Base-by-base conservation (phyloP, 164 flowering plant genomes). In the Stephania yunnanensis region DNA sequence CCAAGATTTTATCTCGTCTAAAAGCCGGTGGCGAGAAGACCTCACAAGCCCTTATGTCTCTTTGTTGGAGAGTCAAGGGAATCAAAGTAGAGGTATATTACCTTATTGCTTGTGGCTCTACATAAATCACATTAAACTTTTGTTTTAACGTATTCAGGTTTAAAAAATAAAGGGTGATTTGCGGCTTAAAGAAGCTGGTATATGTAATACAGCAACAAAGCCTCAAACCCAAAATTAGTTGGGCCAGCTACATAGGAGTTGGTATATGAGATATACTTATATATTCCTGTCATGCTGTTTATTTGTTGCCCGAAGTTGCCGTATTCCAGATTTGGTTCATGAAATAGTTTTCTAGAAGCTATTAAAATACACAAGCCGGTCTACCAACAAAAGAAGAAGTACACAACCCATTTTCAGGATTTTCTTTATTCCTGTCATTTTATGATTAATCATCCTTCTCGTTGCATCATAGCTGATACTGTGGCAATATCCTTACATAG, bases 21-120 rank as follows among this genome's bases (percentile, higher is more conserved):
- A 89, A 91, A 83, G 94, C 88, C 75, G 93, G 89, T 71, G 98
- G 93, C 55, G 97, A 92, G 71, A 90, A 89, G 83, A 87, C 88
- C 52, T 78, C 78, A 46, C 87, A 89, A 63, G 97, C 97, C 71
- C 89, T 95, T 30, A 90, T 86, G 78, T 89, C 94, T 65, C 86
- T 92, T 13, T 95, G 98, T 80, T 89, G 89, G 90, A 95, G 93
- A 85, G 78, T 82, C 72, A 91, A 91, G 86, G 95, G 97, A 70
- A 84, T 95, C 80, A 89, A 87, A 85, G 97, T 87, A 30, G 95
- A 95, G 97, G 98, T 95, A 87, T 86, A 10, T 9, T 63, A 15
- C 46, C 73, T 20, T 74, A 31, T 12, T 63, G 44, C 64, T 75
- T 55, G 45, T 73, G 19, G 55, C 31, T 68, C 46, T 19, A 8